phyloP scores from a whole-genome alignment of 2,329 filamentous ascomycete genomes.

The Diaporthe batatas region DNA sequence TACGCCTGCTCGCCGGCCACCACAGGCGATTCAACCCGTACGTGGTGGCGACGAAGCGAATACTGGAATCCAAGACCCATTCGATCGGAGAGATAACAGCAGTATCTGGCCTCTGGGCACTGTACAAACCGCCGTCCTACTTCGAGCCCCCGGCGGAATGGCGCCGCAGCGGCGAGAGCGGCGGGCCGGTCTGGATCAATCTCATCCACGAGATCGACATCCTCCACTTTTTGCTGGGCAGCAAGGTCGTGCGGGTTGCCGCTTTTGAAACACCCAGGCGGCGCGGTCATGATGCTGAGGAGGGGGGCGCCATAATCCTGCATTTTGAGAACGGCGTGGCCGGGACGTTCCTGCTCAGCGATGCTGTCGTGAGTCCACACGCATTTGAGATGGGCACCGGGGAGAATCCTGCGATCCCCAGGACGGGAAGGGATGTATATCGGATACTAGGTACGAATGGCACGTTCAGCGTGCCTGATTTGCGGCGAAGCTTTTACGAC shows the following conservation, averaged over 20 bases:
- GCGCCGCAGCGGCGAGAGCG: slow-evolving; percentile 55
- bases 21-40: slow-evolving; percentile 72
- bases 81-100: slow-evolving; percentile 63
- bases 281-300: slow-evolving; percentile 64
- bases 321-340: slow-evolving; percentile 67
- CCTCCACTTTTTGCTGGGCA: slow-evolving; percentile 68
- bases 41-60: slow-evolving; percentile 62
- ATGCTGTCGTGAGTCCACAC: slow-evolving; percentile 64
- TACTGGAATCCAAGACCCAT: slow-evolving; percentile 51
- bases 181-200: slow-evolving; percentile 68
- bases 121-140: slow-evolving; percentile 65
- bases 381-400: slow-evolving; percentile 70
- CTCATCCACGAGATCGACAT: slow-evolving; percentile 73
- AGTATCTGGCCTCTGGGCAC: slow-evolving; percentile 67
- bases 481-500: slow-evolving; percentile 37
- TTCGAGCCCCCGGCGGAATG: slow-evolving; percentile 63
- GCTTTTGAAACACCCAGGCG: slow-evolving; percentile 61
- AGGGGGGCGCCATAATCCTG: slow-evolving; percentile 67
- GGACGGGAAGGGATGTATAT: slow-evolving; percentile 60
- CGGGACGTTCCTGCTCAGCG: slow-evolving; percentile 68
- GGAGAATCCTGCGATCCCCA: slow-evolving; percentile 67
- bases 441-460: slow-evolving; percentile 54
- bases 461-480: slow-evolving; percentile 43
- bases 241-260: slow-evolving; percentile 61
- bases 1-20: slow-evolving; percentile 68